Evolutionary conservation across 169 alveolate species (phyloP).

Genomic region (Ichthyophthirius multifiliis): DNA sequence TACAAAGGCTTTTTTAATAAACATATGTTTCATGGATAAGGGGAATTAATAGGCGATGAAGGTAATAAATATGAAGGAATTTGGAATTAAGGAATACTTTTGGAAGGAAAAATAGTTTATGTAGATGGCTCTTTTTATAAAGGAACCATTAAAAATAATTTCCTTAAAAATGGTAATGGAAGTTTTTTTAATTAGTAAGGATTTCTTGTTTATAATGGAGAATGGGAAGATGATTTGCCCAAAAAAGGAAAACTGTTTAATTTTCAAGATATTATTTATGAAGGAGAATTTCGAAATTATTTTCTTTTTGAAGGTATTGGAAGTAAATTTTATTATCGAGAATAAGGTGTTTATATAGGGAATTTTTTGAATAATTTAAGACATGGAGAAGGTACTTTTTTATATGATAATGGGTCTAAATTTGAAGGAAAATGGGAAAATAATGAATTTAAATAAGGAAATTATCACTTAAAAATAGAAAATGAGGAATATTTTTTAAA

Average conservation of each 20-base stretch:
- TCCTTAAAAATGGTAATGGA: background rate
- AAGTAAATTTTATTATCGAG: too few species aligned
- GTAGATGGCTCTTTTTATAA: background rate
- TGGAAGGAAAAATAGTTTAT: background rate
- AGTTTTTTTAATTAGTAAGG: background rate
- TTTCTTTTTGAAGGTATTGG: too few species aligned
- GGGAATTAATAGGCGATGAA: background rate
- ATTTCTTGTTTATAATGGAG: too few species aligned
- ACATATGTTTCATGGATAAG: background rate
- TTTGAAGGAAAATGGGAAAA: conserved; percentile 28
- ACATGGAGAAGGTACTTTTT: conserved; percentile 12
- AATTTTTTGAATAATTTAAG: conserved; percentile 18
- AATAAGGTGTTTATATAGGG: too few species aligned
- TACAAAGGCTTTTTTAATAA: background rate
- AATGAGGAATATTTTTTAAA: background rate
- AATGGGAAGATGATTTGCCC: background rate
- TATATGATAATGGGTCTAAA: conserved; percentile 29
- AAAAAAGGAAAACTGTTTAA: background rate
- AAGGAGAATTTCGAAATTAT: background rate
- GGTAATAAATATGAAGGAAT: conserved; percentile 5
- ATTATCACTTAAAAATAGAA: background rate
- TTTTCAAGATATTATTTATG: background rate
- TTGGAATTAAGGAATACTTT: background rate
- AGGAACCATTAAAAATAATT: background rate
- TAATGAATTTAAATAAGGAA: background rate